These are phyloP conservation scores for Coleophoma crateriformis DNA, from an alignment of 2,329 filamentous ascomycete species.

Conservation along the genomic window DNA sequence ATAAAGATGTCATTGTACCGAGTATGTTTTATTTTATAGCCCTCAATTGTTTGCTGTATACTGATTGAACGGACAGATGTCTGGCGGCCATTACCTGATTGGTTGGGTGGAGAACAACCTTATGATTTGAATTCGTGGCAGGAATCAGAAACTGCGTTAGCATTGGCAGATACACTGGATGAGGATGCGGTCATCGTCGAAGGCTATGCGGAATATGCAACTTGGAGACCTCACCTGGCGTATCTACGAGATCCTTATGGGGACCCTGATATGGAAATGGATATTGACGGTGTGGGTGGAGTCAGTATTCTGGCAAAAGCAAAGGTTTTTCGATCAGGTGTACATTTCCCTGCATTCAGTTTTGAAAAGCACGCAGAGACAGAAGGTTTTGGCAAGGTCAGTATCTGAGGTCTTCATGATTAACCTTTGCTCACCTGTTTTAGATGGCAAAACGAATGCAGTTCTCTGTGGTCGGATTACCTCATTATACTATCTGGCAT, in stretches of 20 bases:
- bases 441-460: slow-evolving; percentile 97
- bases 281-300: slow-evolving; percentile 94
- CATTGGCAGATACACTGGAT: slow-evolving; percentile 88
- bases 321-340: slow-evolving; percentile 87
- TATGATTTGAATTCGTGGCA: slow-evolving; percentile 99
- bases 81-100: slow-evolving; percentile 97
- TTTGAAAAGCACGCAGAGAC: slow-evolving; percentile 99
- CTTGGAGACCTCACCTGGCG: slow-evolving; percentile 93
- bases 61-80: slow-evolving; percentile 56
- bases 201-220: slow-evolving; percentile 97
- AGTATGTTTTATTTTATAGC: slow-evolving; percentile 55
- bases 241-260: slow-evolving; percentile 96
- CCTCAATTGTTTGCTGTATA: no score
- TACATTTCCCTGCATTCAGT: slow-evolving; percentile 96
- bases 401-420: slow-evolving; percentile 11
- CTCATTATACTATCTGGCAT: slow-evolving; percentile 99
- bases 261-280: slow-evolving; percentile 99
- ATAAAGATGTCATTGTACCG: slow-evolving; percentile 97
- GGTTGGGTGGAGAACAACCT: slow-evolving; percentile 96
- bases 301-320: slow-evolving; percentile 97
- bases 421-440: slow-evolving; percentile 5
- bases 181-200: slow-evolving; percentile 99
- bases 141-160: slow-evolving; percentile 93
- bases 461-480: slow-evolving; percentile 89
- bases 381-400: slow-evolving; percentile 95